Conservation (phyloP, 495 filamentous ascomycete species). For the Penicillium angulare region DNA sequence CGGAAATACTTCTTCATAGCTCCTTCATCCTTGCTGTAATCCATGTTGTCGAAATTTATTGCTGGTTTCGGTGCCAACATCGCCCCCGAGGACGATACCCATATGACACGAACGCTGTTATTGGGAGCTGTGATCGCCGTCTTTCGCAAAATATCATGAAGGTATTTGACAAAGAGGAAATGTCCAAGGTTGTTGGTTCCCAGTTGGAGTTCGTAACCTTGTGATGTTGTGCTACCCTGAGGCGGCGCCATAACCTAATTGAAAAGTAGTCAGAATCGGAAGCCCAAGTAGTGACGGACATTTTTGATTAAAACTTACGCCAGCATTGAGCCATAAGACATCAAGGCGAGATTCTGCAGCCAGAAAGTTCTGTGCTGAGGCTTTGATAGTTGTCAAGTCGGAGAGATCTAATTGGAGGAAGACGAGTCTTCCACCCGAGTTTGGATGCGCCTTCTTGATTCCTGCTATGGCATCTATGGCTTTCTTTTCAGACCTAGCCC, state of each 20-base stretch:
- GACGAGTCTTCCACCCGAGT: slow-evolving; percentile 29
- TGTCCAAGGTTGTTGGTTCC: slow-evolving; percentile 2
- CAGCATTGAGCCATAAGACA: slow-evolving; percentile 58
- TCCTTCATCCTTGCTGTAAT: background rate
- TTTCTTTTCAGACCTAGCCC: slow-evolving; percentile 38
- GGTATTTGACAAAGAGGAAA: slow-evolving; percentile 1
- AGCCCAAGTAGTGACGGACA: too few relatives aligned
- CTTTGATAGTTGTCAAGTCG: slow-evolving; percentile 50
- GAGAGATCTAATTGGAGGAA: slow-evolving; percentile 47
- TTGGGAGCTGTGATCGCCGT: background rate
- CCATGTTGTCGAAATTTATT: background rate
- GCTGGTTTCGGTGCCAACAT: background rate
- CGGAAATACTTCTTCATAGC: background rate
- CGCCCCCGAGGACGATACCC: background rate
- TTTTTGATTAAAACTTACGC: slow-evolving; percentile 24
- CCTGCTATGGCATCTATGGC: slow-evolving; percentile 32
- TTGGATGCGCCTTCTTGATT: slow-evolving; percentile 20
- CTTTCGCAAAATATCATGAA: background rate
- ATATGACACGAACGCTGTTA: background rate
- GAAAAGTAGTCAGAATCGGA: background rate
- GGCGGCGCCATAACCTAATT: slow-evolving; percentile 1
- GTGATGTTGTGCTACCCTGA: background rate
- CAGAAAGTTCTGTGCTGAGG: slow-evolving; percentile 40
- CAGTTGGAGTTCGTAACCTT: slow-evolving; percentile 4
- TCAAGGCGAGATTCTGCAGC: slow-evolving; percentile 43